Percentiles rank a stretch among this genome's conserved stretches.
These are phyloP conservation scores for Macrophomina phaseolina DNA, from an alignment of 2,329 filamentous ascomycete genomes.

Conservation along the genomic window DNA sequence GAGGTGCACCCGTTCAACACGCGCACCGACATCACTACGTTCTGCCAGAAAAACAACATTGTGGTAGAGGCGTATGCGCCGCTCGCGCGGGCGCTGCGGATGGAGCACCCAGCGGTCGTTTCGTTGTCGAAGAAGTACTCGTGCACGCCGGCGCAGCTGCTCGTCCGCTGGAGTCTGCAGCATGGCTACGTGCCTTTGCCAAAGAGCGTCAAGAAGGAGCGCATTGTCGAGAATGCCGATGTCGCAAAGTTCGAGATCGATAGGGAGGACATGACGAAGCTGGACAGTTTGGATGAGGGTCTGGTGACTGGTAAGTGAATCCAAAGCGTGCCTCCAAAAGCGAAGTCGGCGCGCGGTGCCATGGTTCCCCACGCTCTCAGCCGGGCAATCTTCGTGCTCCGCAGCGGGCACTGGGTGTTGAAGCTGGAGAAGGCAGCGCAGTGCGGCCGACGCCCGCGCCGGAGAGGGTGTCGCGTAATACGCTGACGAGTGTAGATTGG, in stretches of 20 bases:
- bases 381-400: constrained; percentile 23
- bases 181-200: constrained; percentile 74
- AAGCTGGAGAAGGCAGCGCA: constrained; percentile 8
- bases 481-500: constrained; percentile 44
- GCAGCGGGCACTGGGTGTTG: constrained; percentile 19
- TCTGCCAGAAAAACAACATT: constrained; percentile 70
- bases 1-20: constrained; percentile 84
- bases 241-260: constrained; percentile 67
- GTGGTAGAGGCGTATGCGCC: constrained; percentile 81
- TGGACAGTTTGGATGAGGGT: constrained; percentile 73
- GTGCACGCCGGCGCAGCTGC: constrained; percentile 73
- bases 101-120: constrained; percentile 69
- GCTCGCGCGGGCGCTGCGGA: constrained; percentile 71
- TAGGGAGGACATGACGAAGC: constrained; percentile 63
- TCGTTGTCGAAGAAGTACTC: constrained; percentile 69
- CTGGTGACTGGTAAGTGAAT: constrained; percentile 70
- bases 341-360: constrained; percentile 2
- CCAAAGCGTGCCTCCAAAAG: neutral
- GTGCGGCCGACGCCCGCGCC: constrained; percentile 16
- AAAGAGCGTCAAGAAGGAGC: constrained; percentile 69
- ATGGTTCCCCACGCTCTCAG: constrained; percentile 22
- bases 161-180: constrained; percentile 80
- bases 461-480: constrained; percentile 16
- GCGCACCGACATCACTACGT: constrained; percentile 67
- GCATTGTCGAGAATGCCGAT: constrained; percentile 69